phyloP scores from a whole-genome alignment of 2,329 filamentous ascomycete species.

The Aspergillus calidoustus region DNA sequence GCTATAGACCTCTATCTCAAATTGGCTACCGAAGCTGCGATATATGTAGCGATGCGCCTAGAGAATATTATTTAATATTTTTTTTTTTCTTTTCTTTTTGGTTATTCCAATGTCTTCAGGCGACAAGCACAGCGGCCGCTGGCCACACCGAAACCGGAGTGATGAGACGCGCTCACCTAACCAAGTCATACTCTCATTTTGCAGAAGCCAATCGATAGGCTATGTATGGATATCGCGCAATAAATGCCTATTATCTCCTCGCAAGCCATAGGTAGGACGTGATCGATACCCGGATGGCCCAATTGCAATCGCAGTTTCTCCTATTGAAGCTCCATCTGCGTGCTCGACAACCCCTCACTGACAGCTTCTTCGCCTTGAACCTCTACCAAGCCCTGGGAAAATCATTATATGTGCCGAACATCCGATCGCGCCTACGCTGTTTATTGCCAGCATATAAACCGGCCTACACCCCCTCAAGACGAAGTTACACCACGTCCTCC shows the following conservation, averaged over 20 bases:
- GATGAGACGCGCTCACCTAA: slow-evolving; percentile 4
- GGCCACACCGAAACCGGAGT: slow-evolving; percentile 1
- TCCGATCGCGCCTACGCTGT: not conserved
- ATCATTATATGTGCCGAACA: not conserved
- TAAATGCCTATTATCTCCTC: not conserved
- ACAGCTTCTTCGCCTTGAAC: not conserved
- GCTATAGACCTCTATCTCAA: not conserved
- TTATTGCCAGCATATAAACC: not conserved
- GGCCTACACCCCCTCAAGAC: slow-evolving; percentile 9
- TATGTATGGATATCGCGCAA: not conserved
- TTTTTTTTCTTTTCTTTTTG: too few relatives aligned
- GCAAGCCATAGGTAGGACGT: not conserved
- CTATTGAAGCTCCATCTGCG: not conserved
- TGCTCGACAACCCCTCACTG: not conserved
- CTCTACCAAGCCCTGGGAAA: not conserved
- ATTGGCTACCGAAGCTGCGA: not conserved
- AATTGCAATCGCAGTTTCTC: not conserved
- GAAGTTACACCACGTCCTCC: not conserved
- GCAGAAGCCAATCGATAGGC: slow-evolving; percentile 2
- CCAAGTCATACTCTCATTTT: not conserved
- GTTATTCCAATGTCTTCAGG: not conserved
- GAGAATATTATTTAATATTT: too few relatives aligned
- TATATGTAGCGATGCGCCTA: not conserved
- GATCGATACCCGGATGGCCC: slow-evolving; percentile 7
- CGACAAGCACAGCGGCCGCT: not conserved